Percentiles rank a stretch among this genome's conserved stretches.
These are phyloP conservation scores for Monosporascus sp. DNA, from an alignment of 2,329 filamentous ascomycete genomes.

Conservation along the genomic window DNA sequence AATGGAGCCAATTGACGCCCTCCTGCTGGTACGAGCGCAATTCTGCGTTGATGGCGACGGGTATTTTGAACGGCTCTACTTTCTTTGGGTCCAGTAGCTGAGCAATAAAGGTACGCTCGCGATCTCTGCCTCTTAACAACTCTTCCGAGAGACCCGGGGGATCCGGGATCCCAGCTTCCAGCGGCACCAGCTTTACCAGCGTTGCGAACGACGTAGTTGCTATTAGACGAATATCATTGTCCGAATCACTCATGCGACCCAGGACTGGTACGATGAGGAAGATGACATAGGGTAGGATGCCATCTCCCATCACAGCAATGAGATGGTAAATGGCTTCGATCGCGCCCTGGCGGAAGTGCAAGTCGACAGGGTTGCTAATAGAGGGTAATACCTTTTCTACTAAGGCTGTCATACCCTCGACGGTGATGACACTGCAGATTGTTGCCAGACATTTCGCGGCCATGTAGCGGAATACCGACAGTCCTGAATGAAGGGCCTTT, in stretches of 20 bases:
- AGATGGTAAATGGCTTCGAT: slow-evolving; percentile 95
- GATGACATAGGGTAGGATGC: slow-evolving; percentile 94
- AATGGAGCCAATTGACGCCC: slow-evolving; percentile 96
- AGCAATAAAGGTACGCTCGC: slow-evolving; percentile 92
- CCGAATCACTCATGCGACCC: slow-evolving; percentile 96
- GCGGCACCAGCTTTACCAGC: slow-evolving; percentile 89
- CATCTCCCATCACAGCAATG: slow-evolving; percentile 96
- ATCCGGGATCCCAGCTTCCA: slow-evolving; percentile 95
- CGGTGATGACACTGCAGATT: slow-evolving; percentile 91
- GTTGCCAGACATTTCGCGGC: slow-evolving; percentile 97
- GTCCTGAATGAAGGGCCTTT: slow-evolving; percentile 77
- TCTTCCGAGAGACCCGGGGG: slow-evolving; percentile 88
- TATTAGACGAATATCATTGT: slow-evolving; percentile 89
- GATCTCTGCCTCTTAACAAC: slow-evolving; percentile 81
- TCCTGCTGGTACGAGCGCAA: slow-evolving; percentile 97
- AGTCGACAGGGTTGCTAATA: slow-evolving; percentile 84
- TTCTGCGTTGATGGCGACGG: slow-evolving; percentile 94
- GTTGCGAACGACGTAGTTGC: slow-evolving; percentile 97
- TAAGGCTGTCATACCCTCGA: slow-evolving; percentile 91
- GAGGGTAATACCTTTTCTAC: slow-evolving; percentile 90
- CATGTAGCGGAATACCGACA: slow-evolving; percentile 93
- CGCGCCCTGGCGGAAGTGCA: slow-evolving; percentile 85
- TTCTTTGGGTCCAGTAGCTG: slow-evolving; percentile 97
- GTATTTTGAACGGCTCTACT: slow-evolving; percentile 88
- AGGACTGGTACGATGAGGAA: slow-evolving; percentile 97